Conservation (phyloP, 116 monocot genomes). For the Trichopus zeylanicus region DNA sequence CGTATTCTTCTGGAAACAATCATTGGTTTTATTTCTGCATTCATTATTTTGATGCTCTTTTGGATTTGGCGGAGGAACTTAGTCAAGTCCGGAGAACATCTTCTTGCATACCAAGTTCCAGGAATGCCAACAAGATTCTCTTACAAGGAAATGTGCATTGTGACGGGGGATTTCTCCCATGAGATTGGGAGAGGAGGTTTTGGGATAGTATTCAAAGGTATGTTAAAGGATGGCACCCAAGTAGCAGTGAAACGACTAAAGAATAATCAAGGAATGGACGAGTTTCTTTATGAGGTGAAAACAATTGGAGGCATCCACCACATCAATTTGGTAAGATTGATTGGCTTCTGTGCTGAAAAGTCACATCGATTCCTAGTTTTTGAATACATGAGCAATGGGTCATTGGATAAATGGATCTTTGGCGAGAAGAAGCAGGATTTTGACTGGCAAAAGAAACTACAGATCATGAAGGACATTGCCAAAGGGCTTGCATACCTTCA, state of each 20-base stretch:
- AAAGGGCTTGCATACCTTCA: background rate
- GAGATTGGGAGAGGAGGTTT: constrained; percentile 3
- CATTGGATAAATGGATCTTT: background rate
- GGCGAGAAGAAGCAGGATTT: background rate
- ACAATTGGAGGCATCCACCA: background rate
- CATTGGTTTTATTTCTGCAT: background rate
- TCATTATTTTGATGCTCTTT: background rate
- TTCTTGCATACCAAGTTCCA: background rate
- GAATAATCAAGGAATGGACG: background rate
- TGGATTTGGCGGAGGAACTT: too few species aligned
- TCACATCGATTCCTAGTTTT: background rate
- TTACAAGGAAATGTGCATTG: background rate
- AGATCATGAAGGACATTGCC: background rate
- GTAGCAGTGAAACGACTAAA: background rate
- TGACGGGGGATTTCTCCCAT: background rate
- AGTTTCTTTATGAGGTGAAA: background rate
- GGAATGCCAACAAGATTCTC: background rate
- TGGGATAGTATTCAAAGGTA: background rate
- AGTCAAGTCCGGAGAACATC: background rate
- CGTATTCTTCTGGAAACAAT: too few species aligned
- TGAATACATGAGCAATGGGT: constrained; percentile 1
- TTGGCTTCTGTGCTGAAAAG: background rate
- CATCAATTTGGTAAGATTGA: background rate
- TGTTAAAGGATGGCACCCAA: background rate
- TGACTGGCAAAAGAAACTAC: background rate